Base-by-base conservation (phyloP, 805 yeast genomes). In the Teunomyces kruisii region DNA sequence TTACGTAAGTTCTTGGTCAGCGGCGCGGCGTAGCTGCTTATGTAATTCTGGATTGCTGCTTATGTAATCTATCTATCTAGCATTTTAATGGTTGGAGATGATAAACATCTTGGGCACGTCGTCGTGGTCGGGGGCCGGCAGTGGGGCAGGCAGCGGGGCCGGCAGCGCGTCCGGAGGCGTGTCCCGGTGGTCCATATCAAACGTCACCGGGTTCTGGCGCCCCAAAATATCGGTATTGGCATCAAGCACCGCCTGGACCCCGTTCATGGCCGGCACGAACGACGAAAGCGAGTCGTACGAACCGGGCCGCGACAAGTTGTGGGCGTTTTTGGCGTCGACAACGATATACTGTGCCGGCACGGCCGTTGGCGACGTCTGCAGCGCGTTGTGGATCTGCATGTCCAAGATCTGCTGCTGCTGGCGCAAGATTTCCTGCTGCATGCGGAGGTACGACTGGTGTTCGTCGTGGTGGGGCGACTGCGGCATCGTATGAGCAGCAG, bases 371-470 rank as follows among this genome's bases (percentile, higher is more conserved):
- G 14, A 16, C 29, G 36, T 13, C 16, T 16, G 35, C 13, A 7
- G 32, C 22, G 8, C 42, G 32, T 38, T 45, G 42, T 16, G 45
- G 30, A 49, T 49, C 48, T 51, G 55, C 43, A 45, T 41, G 37
- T 39, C 57, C 44, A 69, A 49, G 30, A 67, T 49, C 31, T 62
- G 62, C 48, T 64, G 69, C 46, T 71, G 76, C 50, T 68, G 71
- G 35, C 55, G 56, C 52, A 72, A 56, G 30, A 63, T 58, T 50
- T 68, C 68, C 46, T 65, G 63, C 48, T 72, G 77, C 38, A 67
- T 55, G 46, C 60, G 58, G 38, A 71, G 56, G 48, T 69, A 71
- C 24, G 55, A 47, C 32, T 70, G 69, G 50, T 69, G 76, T 40
- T 65, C 67, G 29, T 50, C 48, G 43, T 55, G 56, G 42, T 58